These are phyloP conservation scores for Volutella citrinella DNA, from an alignment of 2,329 filamentous ascomycete genomes.

Conservation along the genomic window DNA sequence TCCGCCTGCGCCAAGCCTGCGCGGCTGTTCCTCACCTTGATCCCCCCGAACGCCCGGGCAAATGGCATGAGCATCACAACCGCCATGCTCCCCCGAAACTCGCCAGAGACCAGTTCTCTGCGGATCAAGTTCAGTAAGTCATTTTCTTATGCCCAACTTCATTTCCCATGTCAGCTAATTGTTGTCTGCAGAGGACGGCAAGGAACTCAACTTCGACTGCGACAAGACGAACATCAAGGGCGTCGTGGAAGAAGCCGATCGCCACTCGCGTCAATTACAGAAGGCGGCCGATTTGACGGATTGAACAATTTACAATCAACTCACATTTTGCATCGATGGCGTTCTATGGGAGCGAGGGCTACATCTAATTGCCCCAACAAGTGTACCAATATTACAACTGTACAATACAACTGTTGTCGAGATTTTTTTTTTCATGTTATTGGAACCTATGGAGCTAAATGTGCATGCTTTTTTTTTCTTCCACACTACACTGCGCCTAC, in stretches of 20 bases:
- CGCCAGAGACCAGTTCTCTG: conserved; percentile 66
- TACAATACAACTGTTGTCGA: conserved; percentile 24
- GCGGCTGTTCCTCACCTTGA: conserved; percentile 79
- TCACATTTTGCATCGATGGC: conserved; percentile 30
- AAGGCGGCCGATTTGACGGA: conserved; percentile 76
- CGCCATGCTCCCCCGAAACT: conserved; percentile 68
- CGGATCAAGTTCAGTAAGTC: conserved; percentile 80
- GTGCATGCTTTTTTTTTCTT: conserved; percentile 12
- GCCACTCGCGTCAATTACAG: conserved; percentile 79
- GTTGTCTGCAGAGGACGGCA: conserved; percentile 73
- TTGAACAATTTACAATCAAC: conserved; percentile 27
- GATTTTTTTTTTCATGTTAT: conserved; percentile 18
- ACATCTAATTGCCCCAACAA: conserved; percentile 12
- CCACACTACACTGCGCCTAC: too few relatives aligned
- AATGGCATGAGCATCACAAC: conserved; percentile 75
- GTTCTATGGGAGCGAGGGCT: conserved; percentile 26
- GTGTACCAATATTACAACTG: conserved; percentile 19
- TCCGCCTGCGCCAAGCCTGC: conserved; percentile 74
- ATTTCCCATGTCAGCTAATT: conserved; percentile 19
- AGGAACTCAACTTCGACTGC: conserved; percentile 79
- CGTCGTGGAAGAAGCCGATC: conserved; percentile 82
- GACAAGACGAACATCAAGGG: conserved; percentile 81
- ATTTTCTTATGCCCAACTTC: too few relatives aligned
- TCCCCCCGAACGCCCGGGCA: conserved; percentile 75
- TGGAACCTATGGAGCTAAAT: conserved; percentile 13